Evolutionary conservation across 2,329 filamentous ascomycete species (phyloP).

Genomic region (Chrysosporium queenslandicum): DNA sequence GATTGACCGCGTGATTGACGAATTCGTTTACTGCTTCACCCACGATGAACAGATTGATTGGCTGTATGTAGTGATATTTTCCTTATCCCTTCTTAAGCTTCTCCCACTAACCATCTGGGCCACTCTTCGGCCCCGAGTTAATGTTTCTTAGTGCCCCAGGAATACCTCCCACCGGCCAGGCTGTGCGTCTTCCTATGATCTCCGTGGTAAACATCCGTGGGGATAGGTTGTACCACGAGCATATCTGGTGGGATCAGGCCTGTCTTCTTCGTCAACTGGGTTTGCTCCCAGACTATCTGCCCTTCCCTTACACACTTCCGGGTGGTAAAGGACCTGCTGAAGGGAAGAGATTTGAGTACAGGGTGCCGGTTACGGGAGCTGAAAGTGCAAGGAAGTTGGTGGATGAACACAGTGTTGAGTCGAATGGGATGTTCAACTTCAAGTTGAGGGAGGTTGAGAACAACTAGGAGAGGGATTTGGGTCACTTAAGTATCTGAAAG

Average conservation of each 20-base stretch:
- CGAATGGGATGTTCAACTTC: constrained; percentile 49
- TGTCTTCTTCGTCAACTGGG: constrained; percentile 51
- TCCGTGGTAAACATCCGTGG: constrained; percentile 47
- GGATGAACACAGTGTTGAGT: constrained; percentile 41
- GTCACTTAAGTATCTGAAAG: not conserved
- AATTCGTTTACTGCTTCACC: constrained; percentile 48
- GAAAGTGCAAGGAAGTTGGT: constrained; percentile 46
- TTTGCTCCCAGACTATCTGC: constrained; percentile 52
- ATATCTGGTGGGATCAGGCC: constrained; percentile 55
- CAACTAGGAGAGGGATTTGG: not conserved
- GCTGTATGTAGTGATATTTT: constrained; percentile 41
- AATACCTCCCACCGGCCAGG: constrained; percentile 46
- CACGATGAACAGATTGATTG: constrained; percentile 48
- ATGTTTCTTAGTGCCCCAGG: constrained; percentile 42
- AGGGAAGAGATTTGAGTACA: constrained; percentile 47
- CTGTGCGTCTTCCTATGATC: constrained; percentile 48
- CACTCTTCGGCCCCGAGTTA: not conserved
- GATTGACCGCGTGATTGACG: constrained; percentile 50
- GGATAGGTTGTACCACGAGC: constrained; percentile 44
- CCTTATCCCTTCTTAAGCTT: not conserved
- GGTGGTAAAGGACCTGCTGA: constrained; percentile 29
- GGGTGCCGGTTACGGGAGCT: constrained; percentile 50
- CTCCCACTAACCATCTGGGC: not conserved
- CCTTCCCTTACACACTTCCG: constrained; percentile 48
- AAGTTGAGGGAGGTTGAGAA: constrained; percentile 21